These are phyloP conservation scores for Termitomyces sp. DNA, from an alignment of 768 basidiomycete genomes.

Conservation along the genomic window DNA sequence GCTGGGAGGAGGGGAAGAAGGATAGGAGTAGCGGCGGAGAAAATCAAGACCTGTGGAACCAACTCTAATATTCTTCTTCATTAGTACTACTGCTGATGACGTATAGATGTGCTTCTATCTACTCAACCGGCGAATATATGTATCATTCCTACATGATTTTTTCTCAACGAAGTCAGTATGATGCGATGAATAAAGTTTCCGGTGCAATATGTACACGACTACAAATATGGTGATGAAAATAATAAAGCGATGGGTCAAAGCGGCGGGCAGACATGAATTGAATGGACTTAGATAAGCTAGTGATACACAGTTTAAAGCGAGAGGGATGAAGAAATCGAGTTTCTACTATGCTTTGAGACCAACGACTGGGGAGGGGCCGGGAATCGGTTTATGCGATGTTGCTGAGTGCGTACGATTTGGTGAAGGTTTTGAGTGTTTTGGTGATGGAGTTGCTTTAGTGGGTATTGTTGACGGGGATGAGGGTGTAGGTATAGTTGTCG, in stretches of 20 bases:
- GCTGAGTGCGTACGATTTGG: slow-evolving; percentile 19
- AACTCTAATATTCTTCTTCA: not conserved
- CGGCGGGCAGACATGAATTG: not conserved
- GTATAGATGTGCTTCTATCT: not conserved
- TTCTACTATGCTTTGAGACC: slow-evolving; percentile 26
- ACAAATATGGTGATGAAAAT: not conserved
- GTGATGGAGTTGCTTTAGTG: not conserved
- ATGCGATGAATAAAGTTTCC: not conserved
- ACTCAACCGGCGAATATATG: not conserved
- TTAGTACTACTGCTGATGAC: not conserved
- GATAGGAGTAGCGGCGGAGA: not conserved
- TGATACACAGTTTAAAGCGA: slow-evolving; percentile 9
- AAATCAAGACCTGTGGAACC: not conserved
- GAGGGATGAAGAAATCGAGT: not conserved
- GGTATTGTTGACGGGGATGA: slow-evolving; percentile 4
- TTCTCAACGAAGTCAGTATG: not conserved
- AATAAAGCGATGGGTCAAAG: not conserved
- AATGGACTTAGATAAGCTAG: slow-evolving; percentile 4
- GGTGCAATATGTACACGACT: not conserved
- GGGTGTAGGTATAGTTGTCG: not conserved
- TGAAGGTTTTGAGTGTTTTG: slow-evolving; percentile 11
- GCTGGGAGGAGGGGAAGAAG: not conserved
- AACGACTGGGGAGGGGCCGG: slow-evolving; percentile 19
- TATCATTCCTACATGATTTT: not conserved
- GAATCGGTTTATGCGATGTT: slow-evolving; percentile 17